Evolutionary conservation across 495 filamentous ascomycete genomes (phyloP), one percentile per base, ranked within the genome.

Genomic region (Neurospora sp.): DNA sequence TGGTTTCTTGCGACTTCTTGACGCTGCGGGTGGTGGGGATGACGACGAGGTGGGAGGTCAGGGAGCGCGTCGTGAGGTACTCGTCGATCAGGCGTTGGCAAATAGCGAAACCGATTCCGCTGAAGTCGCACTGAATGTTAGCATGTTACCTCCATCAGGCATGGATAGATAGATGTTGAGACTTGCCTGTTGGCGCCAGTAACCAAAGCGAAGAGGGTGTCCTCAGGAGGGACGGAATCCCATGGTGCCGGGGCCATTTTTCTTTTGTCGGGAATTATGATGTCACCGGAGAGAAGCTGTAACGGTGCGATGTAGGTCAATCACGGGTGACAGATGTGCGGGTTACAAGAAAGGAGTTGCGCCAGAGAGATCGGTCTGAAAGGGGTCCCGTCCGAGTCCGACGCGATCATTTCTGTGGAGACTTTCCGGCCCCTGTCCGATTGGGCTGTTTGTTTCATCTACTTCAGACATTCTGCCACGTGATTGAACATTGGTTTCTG

Each of bases 41-140:
- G 40, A 93, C 82, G 75, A 89, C 81, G 41, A 93, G 85, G 76
- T 88, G 88, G 70, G 91, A 84, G 38, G 86, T 83, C 35, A 86
- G 81, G 35, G 91, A 87, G 71, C 88, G 89, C 12, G 88, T 88
- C 69, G 80, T 81, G 72, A 97, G 87, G 87, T 97, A 98, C 78
- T 97, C 94, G 83, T 97, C 91, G 74, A 95, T 94, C 20, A 98
- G 87, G 73, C 96, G 94, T 73, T 89, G 88, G 77, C 93, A 93
- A 72, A 92, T 96, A 69, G 91, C 89, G 76, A 93, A 93, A 46
- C 96, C 96, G 72, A 99, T 90, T 68, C 96, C 96, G 81, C 96
- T 98, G 81, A 14, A 20, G 7, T 42, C 22, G 8, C 10, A 10
- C 5, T 70, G 9, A 46, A 75, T 70, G 44, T 72, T 68, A 79